These are phyloP conservation scores for Trichomonascaceae sp. DNA, from an alignment of 1,139 yeast species.

Conservation along the genomic window DNA sequence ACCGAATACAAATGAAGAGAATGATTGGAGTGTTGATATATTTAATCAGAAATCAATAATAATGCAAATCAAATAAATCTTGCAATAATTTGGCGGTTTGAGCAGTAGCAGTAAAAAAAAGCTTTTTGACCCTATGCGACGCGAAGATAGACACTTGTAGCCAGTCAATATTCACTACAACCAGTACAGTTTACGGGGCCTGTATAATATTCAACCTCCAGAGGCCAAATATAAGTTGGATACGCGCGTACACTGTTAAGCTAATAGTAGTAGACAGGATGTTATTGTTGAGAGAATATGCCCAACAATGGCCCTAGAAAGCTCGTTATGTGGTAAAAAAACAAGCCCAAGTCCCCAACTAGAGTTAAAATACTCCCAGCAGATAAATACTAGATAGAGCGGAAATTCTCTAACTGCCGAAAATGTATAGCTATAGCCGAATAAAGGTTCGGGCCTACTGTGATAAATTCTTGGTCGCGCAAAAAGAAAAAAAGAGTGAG, in stretches of 20 bases:
- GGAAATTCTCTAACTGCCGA: slow-evolving; percentile 1
- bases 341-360: background rate
- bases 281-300: background rate
- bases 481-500: slow-evolving; percentile 7
- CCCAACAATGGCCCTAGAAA: background rate
- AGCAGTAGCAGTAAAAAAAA: background rate
- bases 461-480: slow-evolving; percentile 5
- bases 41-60: background rate
- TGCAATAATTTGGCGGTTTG: background rate
- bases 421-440: slow-evolving; percentile 2
- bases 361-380: background rate
- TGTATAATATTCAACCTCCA: background rate
- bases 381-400: background rate
- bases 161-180: background rate
- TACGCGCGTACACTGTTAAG: background rate
- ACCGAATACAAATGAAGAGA: background rate
- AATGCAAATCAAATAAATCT: background rate
- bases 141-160: background rate
- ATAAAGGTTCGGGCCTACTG: background rate
- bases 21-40: background rate
- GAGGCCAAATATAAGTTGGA: background rate
- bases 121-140: background rate
- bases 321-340: background rate
- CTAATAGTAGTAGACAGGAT: background rate
- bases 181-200: background rate